Evolutionary conservation across 306 rosid species (phyloP), one percentile per base, ranked within the genome.

Genomic region (Begonia masoniana): DNA sequence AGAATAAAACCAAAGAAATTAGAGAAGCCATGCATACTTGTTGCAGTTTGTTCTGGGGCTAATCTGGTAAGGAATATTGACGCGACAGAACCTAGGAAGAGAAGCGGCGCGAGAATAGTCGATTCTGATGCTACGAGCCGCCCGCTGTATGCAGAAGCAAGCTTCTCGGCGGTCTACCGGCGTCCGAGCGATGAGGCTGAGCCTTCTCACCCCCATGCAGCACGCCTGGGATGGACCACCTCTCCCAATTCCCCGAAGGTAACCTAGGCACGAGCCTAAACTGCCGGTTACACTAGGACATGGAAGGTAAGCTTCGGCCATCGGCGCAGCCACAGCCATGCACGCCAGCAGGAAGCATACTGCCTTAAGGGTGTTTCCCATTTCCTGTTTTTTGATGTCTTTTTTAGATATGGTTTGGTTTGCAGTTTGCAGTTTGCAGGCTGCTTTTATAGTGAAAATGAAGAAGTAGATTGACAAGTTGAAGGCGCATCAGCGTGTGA

Each of bases 301-400:
- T 0, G 75, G n/a, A 19, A 74, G 49, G n/a, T 10, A 12, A 15
- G 79, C 80, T 4, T 63, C 55, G 0, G 75, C 78, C 12, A 63
- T 39, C 9, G 74, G 83, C 48, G 78, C 71, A 55, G 57, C 47
- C 6, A 71, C 12, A 41, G 71, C 59, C 71, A 63, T 58, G 74
- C 72, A 76, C 55, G 58, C 10, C 5, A 71, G 39, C 15, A 64
- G 55, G 54, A 60, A 41, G 12, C 63, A 65, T 11, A 70, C 55
- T n/a, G 61, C 15, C 71, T 70, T 68, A 9, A 60, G 16, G 42
- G 47, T 39, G 39, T 31, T 6, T 0, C 69, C 68, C 84, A 81
- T 77, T 43, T 45, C 35, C 35, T 26, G 35, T 26, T 26, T 6
- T 26, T 26, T 26, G 35, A 26, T 26, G 4, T 26, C 15, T 45